Conservation (phyloP, 768 basidiomycete genomes). For the Tephrocybe sp. region DNA sequence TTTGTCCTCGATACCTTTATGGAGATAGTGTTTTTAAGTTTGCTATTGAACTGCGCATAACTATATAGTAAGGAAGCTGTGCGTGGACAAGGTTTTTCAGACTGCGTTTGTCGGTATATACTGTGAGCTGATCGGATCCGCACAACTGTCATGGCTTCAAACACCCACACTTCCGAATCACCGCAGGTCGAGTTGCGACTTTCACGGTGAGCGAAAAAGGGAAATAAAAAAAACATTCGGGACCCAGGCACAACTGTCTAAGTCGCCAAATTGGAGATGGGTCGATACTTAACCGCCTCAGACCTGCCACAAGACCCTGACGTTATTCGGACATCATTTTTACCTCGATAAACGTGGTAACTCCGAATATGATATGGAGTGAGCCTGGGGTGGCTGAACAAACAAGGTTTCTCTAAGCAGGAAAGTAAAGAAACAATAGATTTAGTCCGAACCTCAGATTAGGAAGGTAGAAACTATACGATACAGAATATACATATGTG, state of each 20-base stretch:
- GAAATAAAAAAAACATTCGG: constrained; percentile 6
- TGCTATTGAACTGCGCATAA: background rate
- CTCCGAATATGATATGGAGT: constrained; percentile 8
- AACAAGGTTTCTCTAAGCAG: too few species aligned
- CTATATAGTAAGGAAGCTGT: too few species aligned
- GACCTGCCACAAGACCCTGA: constrained; percentile 1
- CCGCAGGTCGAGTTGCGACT: background rate
- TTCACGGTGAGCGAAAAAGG: background rate
- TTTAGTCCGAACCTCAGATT: constrained; percentile 11
- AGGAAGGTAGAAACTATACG: constrained; percentile 7
- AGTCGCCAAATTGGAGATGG: constrained; percentile 15
- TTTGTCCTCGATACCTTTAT: background rate
- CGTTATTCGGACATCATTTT: constrained; percentile 31
- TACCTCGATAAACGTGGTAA: constrained; percentile 10
- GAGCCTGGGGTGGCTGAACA: constrained; percentile 9
- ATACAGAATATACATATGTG: constrained; percentile 12
- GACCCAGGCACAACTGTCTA: background rate
- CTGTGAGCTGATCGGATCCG: background rate
- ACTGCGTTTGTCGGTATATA: background rate
- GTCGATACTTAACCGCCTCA: constrained; percentile 12
- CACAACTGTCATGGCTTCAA: background rate
- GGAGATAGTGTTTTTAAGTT: background rate
- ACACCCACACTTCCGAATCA: background rate
- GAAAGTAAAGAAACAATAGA: background rate
- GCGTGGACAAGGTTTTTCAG: too few species aligned